Conservation (phyloP, 164 flowering plant species). For the Malania oleifera region DNA sequence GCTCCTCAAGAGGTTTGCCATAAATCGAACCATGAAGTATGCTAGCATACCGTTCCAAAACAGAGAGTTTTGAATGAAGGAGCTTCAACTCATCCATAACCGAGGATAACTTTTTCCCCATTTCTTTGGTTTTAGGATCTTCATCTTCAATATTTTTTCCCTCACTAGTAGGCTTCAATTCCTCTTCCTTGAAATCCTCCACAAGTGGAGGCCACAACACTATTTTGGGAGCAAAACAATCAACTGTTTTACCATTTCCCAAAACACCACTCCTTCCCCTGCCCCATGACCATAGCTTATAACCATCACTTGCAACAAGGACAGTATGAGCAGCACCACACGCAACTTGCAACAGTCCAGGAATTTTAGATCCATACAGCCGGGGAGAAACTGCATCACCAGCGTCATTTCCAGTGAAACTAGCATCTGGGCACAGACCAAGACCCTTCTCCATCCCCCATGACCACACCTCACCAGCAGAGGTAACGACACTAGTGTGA, state of each 20-base stretch:
- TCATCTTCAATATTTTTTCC: slow-evolving; percentile 15
- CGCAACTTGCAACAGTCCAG: slow-evolving; percentile 63
- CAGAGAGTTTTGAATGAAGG: slow-evolving; percentile 48
- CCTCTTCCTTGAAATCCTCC: slow-evolving; percentile 42
- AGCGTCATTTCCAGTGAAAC: slow-evolving; percentile 51
- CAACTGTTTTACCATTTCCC: slow-evolving; percentile 56
- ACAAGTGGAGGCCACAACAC: slow-evolving; percentile 71
- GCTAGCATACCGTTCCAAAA: slow-evolving; percentile 66
- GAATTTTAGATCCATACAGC: slow-evolving; percentile 34
- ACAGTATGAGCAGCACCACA: slow-evolving; percentile 96
- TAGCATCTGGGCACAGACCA: slow-evolving; percentile 81
- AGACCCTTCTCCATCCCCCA: slow-evolving; percentile 98
- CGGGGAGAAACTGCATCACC: slow-evolving; percentile 78
- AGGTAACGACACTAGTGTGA: slow-evolving; percentile 77
- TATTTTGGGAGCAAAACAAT: slow-evolving; percentile 44
- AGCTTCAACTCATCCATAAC: slow-evolving; percentile 56
- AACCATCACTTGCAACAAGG: slow-evolving; percentile 51
- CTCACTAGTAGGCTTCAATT: background rate
- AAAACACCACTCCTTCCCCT: slow-evolving; percentile 81
- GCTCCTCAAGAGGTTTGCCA: slow-evolving; percentile 61
- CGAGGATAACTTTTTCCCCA: slow-evolving; percentile 34
- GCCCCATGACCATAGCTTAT: slow-evolving; percentile 87
- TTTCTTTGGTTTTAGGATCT: slow-evolving; percentile 21
- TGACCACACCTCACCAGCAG: slow-evolving; percentile 79
- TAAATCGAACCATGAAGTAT: slow-evolving; percentile 72